phyloP scores from a whole-genome alignment of 2,329 filamentous ascomycete species.

The Fonsecaea monophora region DNA sequence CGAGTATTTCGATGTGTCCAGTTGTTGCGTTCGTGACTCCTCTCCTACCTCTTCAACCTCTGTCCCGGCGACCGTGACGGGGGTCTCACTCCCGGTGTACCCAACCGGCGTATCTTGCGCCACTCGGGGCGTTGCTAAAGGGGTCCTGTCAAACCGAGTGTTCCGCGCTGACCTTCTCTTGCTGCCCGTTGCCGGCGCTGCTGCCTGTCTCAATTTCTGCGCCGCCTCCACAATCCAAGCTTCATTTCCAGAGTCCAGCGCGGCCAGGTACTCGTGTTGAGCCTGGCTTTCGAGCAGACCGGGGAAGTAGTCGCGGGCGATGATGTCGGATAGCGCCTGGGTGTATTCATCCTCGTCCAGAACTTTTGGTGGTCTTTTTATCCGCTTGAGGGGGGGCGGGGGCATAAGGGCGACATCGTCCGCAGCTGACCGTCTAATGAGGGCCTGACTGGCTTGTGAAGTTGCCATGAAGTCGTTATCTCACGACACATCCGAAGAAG shows the following conservation, averaged over 20 bases:
- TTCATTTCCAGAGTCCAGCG: slow-evolving; percentile 81
- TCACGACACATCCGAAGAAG: not conserved
- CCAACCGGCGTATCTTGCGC: slow-evolving; percentile 37
- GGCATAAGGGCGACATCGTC: slow-evolving; percentile 75
- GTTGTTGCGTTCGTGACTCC: slow-evolving; percentile 50
- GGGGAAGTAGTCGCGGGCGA: slow-evolving; percentile 95
- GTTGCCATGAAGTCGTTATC: slow-evolving; percentile 17
- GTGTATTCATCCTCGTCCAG: slow-evolving; percentile 95
- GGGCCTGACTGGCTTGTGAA: slow-evolving; percentile 23
- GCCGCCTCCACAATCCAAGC: slow-evolving; percentile 86
- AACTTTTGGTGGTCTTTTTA: slow-evolving; percentile 86
- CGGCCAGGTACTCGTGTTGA: slow-evolving; percentile 91
- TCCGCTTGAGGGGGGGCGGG: slow-evolving; percentile 81
- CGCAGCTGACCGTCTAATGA: slow-evolving; percentile 25
- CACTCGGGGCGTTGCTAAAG: slow-evolving; percentile 18
- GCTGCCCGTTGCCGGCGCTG: slow-evolving; percentile 72
- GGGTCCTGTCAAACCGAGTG: slow-evolving; percentile 36
- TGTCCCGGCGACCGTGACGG: slow-evolving; percentile 53
- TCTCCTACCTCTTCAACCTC: slow-evolving; percentile 48
- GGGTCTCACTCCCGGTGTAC: slow-evolving; percentile 60
- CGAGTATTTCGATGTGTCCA: slow-evolving; percentile 76
- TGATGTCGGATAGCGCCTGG: slow-evolving; percentile 87
- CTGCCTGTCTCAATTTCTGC: slow-evolving; percentile 73
- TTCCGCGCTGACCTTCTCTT: slow-evolving; percentile 41
- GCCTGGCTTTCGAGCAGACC: slow-evolving; percentile 84